Conservation (phyloP, 2,329 filamentous ascomycete genomes). For the Colletotrichum siamense region DNA sequence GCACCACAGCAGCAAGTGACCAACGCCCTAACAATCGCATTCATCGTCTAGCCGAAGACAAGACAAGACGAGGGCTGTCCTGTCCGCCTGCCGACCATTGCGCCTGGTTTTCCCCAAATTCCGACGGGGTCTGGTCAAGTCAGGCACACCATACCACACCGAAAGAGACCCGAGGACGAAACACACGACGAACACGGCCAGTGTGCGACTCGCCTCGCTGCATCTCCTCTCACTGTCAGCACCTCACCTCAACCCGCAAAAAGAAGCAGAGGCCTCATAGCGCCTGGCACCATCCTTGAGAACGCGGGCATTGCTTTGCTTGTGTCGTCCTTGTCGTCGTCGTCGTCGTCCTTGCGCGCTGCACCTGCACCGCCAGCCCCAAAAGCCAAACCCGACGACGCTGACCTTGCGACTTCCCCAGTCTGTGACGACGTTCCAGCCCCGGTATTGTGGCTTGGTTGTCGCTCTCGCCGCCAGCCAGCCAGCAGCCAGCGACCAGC, state of each 20-base stretch:
- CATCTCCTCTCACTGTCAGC: background rate
- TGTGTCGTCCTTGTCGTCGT: background rate
- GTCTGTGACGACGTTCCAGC: constrained; percentile 14
- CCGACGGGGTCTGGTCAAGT: background rate
- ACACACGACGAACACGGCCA: constrained; percentile 11
- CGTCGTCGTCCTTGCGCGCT: background rate
- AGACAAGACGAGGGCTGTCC: background rate
- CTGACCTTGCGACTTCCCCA: background rate
- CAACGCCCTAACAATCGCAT: background rate
- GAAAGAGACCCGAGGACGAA: background rate
- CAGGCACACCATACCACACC: background rate
- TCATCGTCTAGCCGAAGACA: background rate
- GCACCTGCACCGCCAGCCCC: constrained; percentile 1
- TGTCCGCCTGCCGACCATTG: background rate
- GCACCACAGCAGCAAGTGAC: background rate
- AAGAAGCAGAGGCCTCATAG: background rate
- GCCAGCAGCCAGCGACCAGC: background rate
- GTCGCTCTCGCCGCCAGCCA: constrained; percentile 13
- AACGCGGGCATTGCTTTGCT: background rate
- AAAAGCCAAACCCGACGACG: constrained; percentile 1
- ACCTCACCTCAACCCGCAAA: background rate
- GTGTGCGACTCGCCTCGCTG: constrained; percentile 1
- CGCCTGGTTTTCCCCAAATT: background rate
- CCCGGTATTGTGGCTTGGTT: constrained; percentile 21
- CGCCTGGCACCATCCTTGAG: constrained; percentile 4